Evolutionary conservation across 2,329 filamentous ascomycete species (phyloP), one percentile per base, ranked within the genome.

Genomic region (Ramularia endophylla): DNA sequence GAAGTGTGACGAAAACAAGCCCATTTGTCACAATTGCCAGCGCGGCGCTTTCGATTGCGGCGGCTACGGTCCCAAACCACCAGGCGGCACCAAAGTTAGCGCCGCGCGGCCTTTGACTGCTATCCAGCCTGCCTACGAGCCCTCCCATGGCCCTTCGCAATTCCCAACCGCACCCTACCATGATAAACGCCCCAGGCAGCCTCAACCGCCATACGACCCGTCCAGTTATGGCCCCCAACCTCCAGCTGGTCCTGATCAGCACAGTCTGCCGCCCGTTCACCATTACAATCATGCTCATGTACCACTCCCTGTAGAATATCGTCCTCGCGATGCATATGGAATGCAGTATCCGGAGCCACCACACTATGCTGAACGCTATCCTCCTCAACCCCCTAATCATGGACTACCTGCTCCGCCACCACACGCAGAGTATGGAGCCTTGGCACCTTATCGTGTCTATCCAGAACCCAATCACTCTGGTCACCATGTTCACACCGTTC

Each of bases 1-100:
- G 79, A 97, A 97, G 67, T 97, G 92, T 60, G 90, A 97, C 61
- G 92, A 97, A 69, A 78, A 77, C 40, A 94, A 94, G 64, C 92
- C 92, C 18, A 81, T 87, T 64, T 97, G 92, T 67, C 85, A 83
- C 61, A 97, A 98, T 59, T 98, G 92, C 66, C 74, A 85, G 41
- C 84, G 87, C 47, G 90, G 92, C 32, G 87, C 86, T 12, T 97
- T 97, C 62, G 72, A 86, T 25, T 98, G 92, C 63, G 84, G 87
- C 54, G 92, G 92, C 38, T 98, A 98, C 65, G 85, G 85, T 7
- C 48, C 54, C 8, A 61, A 61, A 38, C 54, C 56, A 27, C 46
- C 49, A 11, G 48, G 41, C 8, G 47, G 48, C 13, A 25, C 29
- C 34, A 45, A 41, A 29, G 38, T 46, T 37, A 43, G 37, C 40